Percentiles rank a stretch among this genome's conserved stretches.
These are phyloP conservation scores for Penicillium sp. DNA, from an alignment of 2,329 filamentous ascomycete genomes.

Conservation along the genomic window DNA sequence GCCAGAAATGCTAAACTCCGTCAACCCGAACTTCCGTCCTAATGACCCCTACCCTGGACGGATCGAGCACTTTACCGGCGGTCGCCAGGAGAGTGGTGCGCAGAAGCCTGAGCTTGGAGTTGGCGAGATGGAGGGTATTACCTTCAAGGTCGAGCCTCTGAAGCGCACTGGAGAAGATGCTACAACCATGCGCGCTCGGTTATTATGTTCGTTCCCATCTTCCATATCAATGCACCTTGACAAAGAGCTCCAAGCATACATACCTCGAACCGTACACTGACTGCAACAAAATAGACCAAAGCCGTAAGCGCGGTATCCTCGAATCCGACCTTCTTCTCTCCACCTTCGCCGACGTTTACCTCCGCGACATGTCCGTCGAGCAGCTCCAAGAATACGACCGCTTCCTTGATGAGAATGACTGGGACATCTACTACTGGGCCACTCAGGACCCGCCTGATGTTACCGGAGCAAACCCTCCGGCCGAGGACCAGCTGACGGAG, in stretches of 20 bases:
- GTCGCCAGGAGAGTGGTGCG: conserved; percentile 56
- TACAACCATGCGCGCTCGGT: conserved; percentile 81
- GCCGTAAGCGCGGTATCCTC: conserved; percentile 91
- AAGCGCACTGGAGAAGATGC: conserved; percentile 79
- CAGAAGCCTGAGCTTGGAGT: conserved; percentile 69
- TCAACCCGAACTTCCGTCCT: conserved; percentile 57
- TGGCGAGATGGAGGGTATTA: conserved; percentile 82
- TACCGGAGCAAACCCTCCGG: conserved; percentile 50
- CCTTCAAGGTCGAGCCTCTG: conserved; percentile 88
- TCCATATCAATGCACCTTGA: not conserved
- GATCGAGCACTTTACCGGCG: conserved; percentile 65
- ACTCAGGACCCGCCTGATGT: conserved; percentile 69
- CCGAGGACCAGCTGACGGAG: conserved; percentile 41
- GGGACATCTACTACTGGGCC: conserved; percentile 99
- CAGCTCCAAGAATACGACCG: conserved; percentile 84
- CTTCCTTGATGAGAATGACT: conserved; percentile 98
- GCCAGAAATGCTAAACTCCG: conserved; percentile 60
- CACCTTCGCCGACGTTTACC: conserved; percentile 83
- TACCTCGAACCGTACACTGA: not conserved
- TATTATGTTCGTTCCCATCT: conserved; percentile 58
- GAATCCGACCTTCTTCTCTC: conserved; percentile 95
- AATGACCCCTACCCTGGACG: conserved; percentile 63
- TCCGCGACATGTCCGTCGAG: conserved; percentile 68
- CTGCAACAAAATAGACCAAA: conserved; percentile 71
- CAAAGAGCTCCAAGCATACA: not conserved